Conservation (phyloP, 106 monocot species). For the Agapanthus africanus region DNA sequence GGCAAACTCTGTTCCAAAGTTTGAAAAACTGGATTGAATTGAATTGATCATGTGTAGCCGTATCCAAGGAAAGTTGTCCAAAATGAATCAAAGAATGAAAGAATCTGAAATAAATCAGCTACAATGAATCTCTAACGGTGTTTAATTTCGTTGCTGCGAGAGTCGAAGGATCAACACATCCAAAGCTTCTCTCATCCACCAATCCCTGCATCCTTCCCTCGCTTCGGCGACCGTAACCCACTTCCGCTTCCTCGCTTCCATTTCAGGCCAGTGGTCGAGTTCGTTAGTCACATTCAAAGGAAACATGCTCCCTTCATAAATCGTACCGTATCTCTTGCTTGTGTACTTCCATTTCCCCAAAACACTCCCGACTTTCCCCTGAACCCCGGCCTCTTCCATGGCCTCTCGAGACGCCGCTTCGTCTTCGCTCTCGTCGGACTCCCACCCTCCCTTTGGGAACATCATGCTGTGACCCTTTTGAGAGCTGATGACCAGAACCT, state of each 20-base stretch:
- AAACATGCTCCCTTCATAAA: conserved; percentile 57
- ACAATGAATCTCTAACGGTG: too few species aligned
- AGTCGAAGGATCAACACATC: conserved; percentile 16
- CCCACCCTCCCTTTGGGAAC: conserved; percentile 84
- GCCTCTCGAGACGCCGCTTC: conserved; percentile 49
- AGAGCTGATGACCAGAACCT: conserved; percentile 72
- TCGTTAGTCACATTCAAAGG: conserved; percentile 52
- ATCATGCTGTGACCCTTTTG: conserved; percentile 54
- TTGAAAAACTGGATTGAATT: too few species aligned
- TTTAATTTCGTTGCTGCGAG: too few species aligned
- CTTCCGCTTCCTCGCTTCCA: conserved; percentile 33
- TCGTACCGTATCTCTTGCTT: conserved; percentile 29
- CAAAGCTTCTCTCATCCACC: conserved; percentile 50
- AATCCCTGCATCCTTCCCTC: conserved; percentile 26
- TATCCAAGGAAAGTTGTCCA: too few species aligned
- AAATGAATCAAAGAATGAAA: too few species aligned
- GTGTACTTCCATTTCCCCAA: conserved; percentile 59
- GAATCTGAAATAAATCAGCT: too few species aligned
- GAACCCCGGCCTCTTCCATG: conserved; percentile 55
- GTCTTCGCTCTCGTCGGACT: conserved; percentile 34
- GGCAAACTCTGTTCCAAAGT: too few species aligned
- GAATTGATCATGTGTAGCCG: too few species aligned
- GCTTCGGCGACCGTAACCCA: conserved; percentile 46
- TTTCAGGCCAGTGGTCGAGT: conserved; percentile 42
- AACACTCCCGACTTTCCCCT: conserved; percentile 46